Conservation (phyloP, 805 yeast species). For the Hanseniaspora osmophila region DNA sequence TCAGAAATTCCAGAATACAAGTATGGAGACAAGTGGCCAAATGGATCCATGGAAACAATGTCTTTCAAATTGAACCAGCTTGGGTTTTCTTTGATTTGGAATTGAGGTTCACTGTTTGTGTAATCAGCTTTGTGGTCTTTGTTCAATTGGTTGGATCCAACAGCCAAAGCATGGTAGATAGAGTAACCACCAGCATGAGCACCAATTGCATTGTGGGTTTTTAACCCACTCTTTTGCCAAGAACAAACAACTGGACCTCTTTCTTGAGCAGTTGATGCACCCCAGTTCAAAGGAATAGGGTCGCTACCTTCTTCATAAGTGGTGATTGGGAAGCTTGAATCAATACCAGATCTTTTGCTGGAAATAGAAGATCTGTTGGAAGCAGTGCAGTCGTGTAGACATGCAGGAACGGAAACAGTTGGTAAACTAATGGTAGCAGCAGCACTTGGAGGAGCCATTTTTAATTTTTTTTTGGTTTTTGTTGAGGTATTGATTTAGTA, state of each 20-base stretch:
- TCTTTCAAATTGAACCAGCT: constrained; percentile 43
- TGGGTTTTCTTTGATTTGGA: constrained; percentile 36
- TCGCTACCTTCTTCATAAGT: constrained; percentile 39
- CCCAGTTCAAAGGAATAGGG: constrained; percentile 43
- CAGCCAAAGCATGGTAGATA: constrained; percentile 51
- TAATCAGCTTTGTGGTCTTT: constrained; percentile 41
- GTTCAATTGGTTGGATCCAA: constrained; percentile 44
- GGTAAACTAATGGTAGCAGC: not conserved
- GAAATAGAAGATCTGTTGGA: not conserved
- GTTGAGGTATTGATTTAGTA: too few species aligned
- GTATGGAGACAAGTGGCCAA: constrained; percentile 56
- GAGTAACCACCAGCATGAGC: constrained; percentile 53
- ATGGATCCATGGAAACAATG: constrained; percentile 53
- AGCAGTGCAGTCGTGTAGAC: not conserved
- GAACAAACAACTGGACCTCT: constrained; percentile 50
- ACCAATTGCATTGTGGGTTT: constrained; percentile 48
- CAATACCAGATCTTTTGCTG: constrained; percentile 1
- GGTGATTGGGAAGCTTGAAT: constrained; percentile 23
- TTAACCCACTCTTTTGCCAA: constrained; percentile 33
- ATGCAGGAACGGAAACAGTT: not conserved
- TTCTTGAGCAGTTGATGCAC: constrained; percentile 29
- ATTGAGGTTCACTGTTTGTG: constrained; percentile 51
- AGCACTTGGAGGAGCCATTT: constrained; percentile 1
- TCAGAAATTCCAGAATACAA: constrained; percentile 31
- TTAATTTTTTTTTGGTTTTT: not conserved